phyloP scores from a whole-genome alignment of 495 filamentous ascomycete species.

The Aspergillus nanangensis region DNA sequence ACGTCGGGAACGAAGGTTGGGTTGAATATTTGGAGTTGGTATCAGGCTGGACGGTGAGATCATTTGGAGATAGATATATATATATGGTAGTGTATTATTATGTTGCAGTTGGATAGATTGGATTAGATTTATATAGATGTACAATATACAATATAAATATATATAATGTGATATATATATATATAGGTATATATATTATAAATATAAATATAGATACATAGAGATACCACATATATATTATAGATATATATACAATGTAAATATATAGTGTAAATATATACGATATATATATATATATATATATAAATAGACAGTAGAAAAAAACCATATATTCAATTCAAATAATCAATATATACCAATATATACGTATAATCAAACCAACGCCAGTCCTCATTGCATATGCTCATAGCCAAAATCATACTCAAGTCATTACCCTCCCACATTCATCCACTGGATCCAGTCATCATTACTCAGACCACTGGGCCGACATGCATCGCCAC shows the following conservation, averaged over 20 bases:
- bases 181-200: no score
- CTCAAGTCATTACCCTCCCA: conserved; percentile 3
- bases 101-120: no score
- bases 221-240: conserved; percentile 1
- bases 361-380: no score
- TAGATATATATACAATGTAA: no score
- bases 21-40: conserved; percentile 74
- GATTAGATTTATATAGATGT: not conserved
- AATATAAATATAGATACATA: not conserved
- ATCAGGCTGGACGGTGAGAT: conserved; percentile 27
- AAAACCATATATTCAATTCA: no score
- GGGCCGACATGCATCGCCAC: conserved; percentile 19
- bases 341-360: no score
- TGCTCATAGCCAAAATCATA: not conserved
- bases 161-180: not conserved
- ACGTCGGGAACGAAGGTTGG: conserved; percentile 65
- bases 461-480: conserved; percentile 30
- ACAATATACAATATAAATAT: not conserved
- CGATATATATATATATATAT: no score
- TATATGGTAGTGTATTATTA: not conserved
- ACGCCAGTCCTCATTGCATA: no score
- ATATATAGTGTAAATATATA: no score
- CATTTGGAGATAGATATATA: not conserved
- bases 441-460: conserved; percentile 43
- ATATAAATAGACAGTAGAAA: no score